Evolutionary conservation across 1,139 yeast species (phyloP), one percentile per base, ranked within the genome.

Genomic region (Ashbya aceris): DNA sequence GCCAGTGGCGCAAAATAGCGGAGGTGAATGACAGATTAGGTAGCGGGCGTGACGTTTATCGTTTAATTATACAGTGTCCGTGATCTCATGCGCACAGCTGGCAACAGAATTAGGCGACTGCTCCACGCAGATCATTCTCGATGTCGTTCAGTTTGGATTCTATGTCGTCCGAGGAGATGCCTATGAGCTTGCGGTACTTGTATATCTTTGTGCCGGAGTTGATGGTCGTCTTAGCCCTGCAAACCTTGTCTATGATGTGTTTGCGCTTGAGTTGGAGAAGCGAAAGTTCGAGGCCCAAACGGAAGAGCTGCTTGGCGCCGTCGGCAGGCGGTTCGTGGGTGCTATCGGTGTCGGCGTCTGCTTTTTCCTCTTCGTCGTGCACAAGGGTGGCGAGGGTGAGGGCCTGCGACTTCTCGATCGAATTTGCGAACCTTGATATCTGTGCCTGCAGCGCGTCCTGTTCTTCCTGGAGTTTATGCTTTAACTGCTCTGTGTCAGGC

Each of bases 141-240:
- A 79, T 74, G 30, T 78, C 84, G 46, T 75, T 78, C 40, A 79
- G 59, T 43, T 77, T 62, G n/a, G 80, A 76, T 55, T 86, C 95
- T 46, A 89, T 81, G 49, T 83, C 91, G 46, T 84, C 94, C 28
- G 79, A 71, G 44, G 77, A 76, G 46, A 86, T 72, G 3, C 86
- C 94, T 38, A 91, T 79, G 49, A 91, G 70, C 55, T 78, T 77
- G 51, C 95, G 73, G 66, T 87, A 89, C 56, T 85, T 83, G 58
- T 79, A 76, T 76, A 87, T 79, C 61, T 83, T 84, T 3, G 45
- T 44, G 33, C 65, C 56, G 23, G 62, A 53, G 32, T 58, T 62
- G 28, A 58, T 51, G 17, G 48, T 49, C 2, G 59, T 67, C 39
- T 71, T 62, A 20, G 67, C 61, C 6, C 60, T 49, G 7, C 69